Evolutionary conservation across 257 asterid species (phyloP).

Genomic region (Capsicum pubescens): DNA sequence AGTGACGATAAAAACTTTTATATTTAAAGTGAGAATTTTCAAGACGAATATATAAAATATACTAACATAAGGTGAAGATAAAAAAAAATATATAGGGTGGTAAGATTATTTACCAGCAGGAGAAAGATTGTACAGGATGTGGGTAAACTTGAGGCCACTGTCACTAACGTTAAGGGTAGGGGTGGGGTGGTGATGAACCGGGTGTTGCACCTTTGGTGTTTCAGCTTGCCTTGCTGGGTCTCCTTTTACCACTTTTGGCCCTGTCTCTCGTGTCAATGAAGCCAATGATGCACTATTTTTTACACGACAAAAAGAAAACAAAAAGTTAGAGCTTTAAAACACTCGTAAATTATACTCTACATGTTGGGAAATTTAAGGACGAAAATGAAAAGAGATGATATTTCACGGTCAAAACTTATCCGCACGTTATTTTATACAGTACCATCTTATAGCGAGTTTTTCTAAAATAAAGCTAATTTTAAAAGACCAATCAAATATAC

Average conservation of each 20-base stretch:
- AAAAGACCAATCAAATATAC: too few relatives aligned
- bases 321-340: too few relatives aligned
- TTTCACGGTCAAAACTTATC: too few relatives aligned
- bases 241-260: conserved; percentile 92
- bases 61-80: neutral
- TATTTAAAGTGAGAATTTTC: neutral
- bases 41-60: neutral
- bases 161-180: conserved; percentile 63
- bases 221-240: conserved; percentile 69
- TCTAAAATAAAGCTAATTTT: too few relatives aligned
- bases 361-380: neutral
- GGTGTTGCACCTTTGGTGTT: conserved; percentile 54
- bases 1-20: neutral
- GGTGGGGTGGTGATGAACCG: conserved; percentile 48
- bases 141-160: conserved; percentile 86
- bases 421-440: too few relatives aligned
- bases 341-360: neutral
- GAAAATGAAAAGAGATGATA: too few relatives aligned
- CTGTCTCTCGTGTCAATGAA: conserved; percentile 83
- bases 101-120: conserved; percentile 68
- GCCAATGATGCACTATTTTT: conserved; percentile 79
- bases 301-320: neutral
- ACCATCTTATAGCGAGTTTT: too few relatives aligned
- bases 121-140: conserved; percentile 88
- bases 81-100: neutral